phyloP scores from a whole-genome alignment of 352 stramenopile genomes.

The Pythium graminicola region DNA sequence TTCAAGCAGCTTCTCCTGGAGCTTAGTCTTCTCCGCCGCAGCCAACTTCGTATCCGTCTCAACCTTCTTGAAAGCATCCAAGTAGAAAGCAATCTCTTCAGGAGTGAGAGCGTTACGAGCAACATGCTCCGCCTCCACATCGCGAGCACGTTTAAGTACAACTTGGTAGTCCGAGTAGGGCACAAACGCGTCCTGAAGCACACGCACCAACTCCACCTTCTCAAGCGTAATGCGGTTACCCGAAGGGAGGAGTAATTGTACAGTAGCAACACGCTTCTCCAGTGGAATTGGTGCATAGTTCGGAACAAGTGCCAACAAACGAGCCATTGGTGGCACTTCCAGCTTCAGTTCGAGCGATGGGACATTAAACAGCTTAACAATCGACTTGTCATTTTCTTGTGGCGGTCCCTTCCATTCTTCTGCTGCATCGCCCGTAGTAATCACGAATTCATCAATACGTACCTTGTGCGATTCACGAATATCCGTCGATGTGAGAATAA shows the following conservation, averaged over 20 bases:
- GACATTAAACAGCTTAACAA: constrained; percentile 15
- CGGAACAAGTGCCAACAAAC: constrained; percentile 23
- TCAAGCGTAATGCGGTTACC: constrained; percentile 21
- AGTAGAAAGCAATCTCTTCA: constrained; percentile 25
- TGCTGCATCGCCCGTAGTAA: constrained; percentile 9
- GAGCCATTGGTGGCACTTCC: constrained; percentile 25
- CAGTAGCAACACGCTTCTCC: constrained; percentile 23
- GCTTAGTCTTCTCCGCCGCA: constrained; percentile 15
- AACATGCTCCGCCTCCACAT: constrained; percentile 15
- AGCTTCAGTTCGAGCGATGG: constrained; percentile 23
- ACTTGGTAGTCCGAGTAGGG: constrained; percentile 27
- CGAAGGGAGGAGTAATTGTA: constrained; percentile 20
- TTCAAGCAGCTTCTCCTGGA: constrained; percentile 15
- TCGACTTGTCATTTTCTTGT: constrained; percentile 12
- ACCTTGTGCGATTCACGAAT: constrained; percentile 25
- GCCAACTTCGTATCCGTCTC: constrained; percentile 25
- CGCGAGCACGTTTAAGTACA: constrained; percentile 16
- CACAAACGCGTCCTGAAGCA: constrained; percentile 24
- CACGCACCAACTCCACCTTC: constrained; percentile 16
- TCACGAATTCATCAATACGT: constrained; percentile 16
- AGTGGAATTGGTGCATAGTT: constrained; percentile 25
- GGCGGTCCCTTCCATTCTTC: constrained; percentile 18
- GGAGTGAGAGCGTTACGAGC: constrained; percentile 2
- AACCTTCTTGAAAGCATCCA: constrained; percentile 24
- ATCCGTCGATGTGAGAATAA: constrained; percentile 18